phyloP scores from a whole-genome alignment of 2,329 filamentous ascomycete species.

The Botrytis fragariae region DNA sequence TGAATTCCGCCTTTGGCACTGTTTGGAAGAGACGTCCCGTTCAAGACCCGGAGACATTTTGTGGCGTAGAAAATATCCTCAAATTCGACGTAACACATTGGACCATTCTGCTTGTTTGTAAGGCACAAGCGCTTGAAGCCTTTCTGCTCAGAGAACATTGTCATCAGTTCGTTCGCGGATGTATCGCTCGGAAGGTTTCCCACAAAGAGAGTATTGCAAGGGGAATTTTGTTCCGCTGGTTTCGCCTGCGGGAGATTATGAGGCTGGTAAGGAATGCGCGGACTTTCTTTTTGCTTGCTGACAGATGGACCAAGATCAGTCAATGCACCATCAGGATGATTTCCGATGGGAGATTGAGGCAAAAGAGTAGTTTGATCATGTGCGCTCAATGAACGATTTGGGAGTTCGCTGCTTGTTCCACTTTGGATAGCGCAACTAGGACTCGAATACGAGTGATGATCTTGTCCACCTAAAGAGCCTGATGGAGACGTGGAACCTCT shows the following conservation, averaged over 20 bases:
- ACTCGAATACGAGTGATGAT: too few species aligned
- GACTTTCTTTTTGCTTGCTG: constrained; percentile 49
- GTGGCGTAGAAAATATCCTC: constrained; percentile 90
- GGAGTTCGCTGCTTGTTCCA: too few species aligned
- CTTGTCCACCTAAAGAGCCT: too few species aligned
- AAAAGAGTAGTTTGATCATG: too few species aligned
- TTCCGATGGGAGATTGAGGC: constrained; percentile 66
- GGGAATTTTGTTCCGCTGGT: constrained; percentile 91
- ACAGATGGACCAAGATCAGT: fast-evolving
- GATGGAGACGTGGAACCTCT: too few species aligned
- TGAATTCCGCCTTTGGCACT: constrained; percentile 92
- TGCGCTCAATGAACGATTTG: too few species aligned
- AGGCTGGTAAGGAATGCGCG: constrained; percentile 51
- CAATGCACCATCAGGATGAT: constrained; percentile 60
- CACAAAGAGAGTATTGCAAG: constrained; percentile 96
- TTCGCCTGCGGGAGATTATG: constrained; percentile 82
- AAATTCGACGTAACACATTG: constrained; percentile 99
- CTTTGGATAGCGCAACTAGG: too few species aligned
- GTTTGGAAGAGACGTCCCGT: constrained; percentile 82
- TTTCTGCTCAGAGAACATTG: constrained; percentile 85
- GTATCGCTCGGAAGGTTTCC: constrained; percentile 93
- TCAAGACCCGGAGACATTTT: constrained; percentile 83
- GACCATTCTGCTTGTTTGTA: constrained; percentile 88
- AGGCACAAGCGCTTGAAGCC: constrained; percentile 96
- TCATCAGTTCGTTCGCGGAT: constrained; percentile 91